Conservation (phyloP, 768 basidiomycete species). For the Gautieria morchelliformis region DNA sequence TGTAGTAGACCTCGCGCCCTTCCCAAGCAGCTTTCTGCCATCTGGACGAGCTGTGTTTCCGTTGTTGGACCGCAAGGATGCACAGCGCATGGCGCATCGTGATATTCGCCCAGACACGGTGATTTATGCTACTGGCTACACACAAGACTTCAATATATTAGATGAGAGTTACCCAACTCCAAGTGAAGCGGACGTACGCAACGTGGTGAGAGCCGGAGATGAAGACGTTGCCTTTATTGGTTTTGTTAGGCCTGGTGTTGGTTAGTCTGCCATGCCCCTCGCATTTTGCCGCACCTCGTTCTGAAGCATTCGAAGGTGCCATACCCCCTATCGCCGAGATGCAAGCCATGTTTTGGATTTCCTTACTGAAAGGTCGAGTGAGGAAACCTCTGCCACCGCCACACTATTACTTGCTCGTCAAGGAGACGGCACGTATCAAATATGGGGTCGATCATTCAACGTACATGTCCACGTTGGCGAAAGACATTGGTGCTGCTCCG, state of each 20-base stretch:
- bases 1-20: slow-evolving; percentile 45
- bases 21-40: slow-evolving; percentile 35
- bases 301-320: slow-evolving; percentile 29
- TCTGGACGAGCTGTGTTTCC: slow-evolving; percentile 40
- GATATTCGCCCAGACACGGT: slow-evolving; percentile 39
- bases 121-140: slow-evolving; percentile 41
- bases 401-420: slow-evolving; percentile 45
- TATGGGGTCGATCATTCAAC: slow-evolving; percentile 51
- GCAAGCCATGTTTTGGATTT: slow-evolving; percentile 50
- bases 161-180: slow-evolving; percentile 33
- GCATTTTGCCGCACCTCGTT: background rate
- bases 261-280: slow-evolving; percentile 22
- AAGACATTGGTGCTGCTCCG: slow-evolving; percentile 47
- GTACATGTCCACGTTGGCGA: slow-evolving; percentile 48
- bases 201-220: slow-evolving; percentile 34
- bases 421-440: slow-evolving; percentile 41
- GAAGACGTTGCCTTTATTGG: slow-evolving; percentile 44
- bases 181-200: slow-evolving; percentile 33
- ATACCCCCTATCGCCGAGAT: slow-evolving; percentile 53
- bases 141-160: slow-evolving; percentile 34
- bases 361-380: slow-evolving; percentile 34
- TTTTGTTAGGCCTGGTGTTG: slow-evolving; percentile 49
- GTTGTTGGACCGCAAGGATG: slow-evolving; percentile 31
- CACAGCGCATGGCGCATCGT: slow-evolving; percentile 28
- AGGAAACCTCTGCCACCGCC: slow-evolving; percentile 33